Conservation (phyloP, 2,329 filamentous ascomycete genomes). For the Neonectria hederae region DNA sequence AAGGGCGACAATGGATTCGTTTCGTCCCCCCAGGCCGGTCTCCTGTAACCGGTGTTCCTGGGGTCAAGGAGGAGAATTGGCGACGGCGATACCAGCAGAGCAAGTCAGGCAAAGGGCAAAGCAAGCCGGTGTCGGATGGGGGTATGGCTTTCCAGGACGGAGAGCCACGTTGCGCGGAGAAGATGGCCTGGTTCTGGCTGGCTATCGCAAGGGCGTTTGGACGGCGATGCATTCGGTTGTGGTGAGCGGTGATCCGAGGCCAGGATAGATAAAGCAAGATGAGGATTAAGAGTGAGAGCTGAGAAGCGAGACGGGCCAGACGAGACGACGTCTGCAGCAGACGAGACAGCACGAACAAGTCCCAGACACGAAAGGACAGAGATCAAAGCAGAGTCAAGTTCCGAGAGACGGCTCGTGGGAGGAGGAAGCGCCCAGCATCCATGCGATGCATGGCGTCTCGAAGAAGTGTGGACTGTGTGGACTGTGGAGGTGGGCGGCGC, state of each 20-base stretch:
- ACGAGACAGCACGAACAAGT: constrained; percentile 32
- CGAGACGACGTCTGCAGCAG: constrained; percentile 16
- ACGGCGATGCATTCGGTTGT: neutral
- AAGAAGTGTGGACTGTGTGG: constrained; percentile 34
- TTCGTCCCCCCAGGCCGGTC: constrained; percentile 44
- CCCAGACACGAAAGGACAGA: constrained; percentile 37
- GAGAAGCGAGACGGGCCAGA: neutral
- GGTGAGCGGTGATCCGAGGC: constrained; percentile 1
- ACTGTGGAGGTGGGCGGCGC: constrained; percentile 35
- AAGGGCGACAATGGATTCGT: constrained; percentile 23
- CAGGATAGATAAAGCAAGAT: constrained; percentile 4
- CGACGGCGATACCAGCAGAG: constrained; percentile 1
- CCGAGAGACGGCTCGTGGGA: constrained; percentile 34
- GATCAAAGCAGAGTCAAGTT: constrained; percentile 25
- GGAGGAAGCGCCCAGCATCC: constrained; percentile 39
- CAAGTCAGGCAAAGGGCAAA: neutral
- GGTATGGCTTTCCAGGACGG: neutral
- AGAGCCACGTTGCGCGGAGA: constrained; percentile 22
- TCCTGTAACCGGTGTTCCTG: constrained; percentile 41
- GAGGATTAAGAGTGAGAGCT: constrained; percentile 8
- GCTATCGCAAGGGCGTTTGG: constrained; percentile 1
- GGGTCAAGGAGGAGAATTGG: constrained; percentile 25
- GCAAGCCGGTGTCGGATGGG: neutral
- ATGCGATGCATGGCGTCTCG: constrained; percentile 44
- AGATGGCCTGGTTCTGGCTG: constrained; percentile 5